A percentile compares a stretch with the other conserved stretches of the same genome.
phyloP scores from a whole-genome alignment of 352 stramenopile genomes.

The Phytophthora tentaculata region DNA sequence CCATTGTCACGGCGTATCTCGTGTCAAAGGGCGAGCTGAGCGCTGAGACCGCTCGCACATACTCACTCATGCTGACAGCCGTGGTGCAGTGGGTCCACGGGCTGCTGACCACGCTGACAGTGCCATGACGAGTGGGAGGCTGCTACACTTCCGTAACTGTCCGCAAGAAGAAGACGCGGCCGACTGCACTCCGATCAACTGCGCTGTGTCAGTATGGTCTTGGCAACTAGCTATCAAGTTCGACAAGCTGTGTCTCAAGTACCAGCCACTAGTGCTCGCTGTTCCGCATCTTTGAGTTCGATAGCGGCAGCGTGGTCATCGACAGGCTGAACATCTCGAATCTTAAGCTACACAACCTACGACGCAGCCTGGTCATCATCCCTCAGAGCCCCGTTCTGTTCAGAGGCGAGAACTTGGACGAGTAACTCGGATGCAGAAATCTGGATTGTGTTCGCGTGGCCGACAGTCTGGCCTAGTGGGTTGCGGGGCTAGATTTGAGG shows the following conservation, averaged over 20 bases:
- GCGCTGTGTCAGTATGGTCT: constrained; percentile 35
- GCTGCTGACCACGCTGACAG: constrained; percentile 37
- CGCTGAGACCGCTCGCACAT: constrained; percentile 41
- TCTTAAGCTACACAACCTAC: constrained; percentile 43
- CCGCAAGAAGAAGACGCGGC: constrained; percentile 22
- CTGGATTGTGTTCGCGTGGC: constrained; percentile 62
- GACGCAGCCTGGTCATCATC: constrained; percentile 5
- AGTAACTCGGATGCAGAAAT: constrained; percentile 72
- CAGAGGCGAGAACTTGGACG: constrained; percentile 90
- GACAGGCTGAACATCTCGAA: constrained; percentile 79
- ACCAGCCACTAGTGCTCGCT: constrained; percentile 52
- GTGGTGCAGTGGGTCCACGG: constrained; percentile 40
- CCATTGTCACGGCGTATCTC: constrained; percentile 76
- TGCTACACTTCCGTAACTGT: constrained; percentile 43
- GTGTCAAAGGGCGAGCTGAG: constrained; percentile 55
- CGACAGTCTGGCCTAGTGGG: constrained; percentile 67
- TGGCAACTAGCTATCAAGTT: constrained; percentile 38
- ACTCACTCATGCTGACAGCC: constrained; percentile 55
- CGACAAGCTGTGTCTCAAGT: constrained; percentile 39
- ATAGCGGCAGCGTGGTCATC: constrained; percentile 79
- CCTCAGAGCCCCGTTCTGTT: constrained; percentile 91
- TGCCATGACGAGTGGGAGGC: constrained; percentile 49
- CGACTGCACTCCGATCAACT: constrained; percentile 15
- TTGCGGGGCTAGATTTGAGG: constrained; percentile 74
- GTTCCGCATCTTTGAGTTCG: constrained; percentile 53